These are phyloP conservation scores for Rhodotorula sp. DNA, from an alignment of 1,284 basidiomycete species.

Conservation along the genomic window DNA sequence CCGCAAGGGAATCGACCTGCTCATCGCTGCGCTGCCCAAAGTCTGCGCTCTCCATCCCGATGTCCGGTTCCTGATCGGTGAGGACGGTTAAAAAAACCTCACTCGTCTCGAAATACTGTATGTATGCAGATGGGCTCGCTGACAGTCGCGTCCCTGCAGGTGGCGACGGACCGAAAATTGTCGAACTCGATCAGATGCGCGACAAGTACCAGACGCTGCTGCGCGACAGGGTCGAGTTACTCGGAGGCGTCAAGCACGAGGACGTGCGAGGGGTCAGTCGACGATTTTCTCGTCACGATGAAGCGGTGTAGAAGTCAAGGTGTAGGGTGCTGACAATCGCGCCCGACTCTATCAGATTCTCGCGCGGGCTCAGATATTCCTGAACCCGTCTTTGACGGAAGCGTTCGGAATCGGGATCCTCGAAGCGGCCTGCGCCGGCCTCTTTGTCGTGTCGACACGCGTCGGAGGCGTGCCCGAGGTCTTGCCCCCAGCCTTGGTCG, in stretches of 20 bases:
- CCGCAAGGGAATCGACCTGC: constrained; percentile 92
- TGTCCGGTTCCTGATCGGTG: constrained; percentile 83
- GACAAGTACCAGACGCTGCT: constrained; percentile 71
- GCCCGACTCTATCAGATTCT: constrained; percentile 62
- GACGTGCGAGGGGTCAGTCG: constrained; percentile 73
- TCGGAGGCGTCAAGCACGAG: constrained; percentile 75
- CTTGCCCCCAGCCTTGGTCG: constrained; percentile 87
- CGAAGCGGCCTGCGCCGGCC: constrained; percentile 90
- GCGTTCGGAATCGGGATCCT: constrained; percentile 94
- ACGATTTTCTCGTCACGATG: not conserved
- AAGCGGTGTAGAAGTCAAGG: not conserved
- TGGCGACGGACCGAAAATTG: constrained; percentile 91
- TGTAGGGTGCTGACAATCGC: not conserved
- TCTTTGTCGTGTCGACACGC: constrained; percentile 89
- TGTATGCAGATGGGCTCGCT: too few species aligned
- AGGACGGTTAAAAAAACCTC: constrained; percentile 34
- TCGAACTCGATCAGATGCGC: constrained; percentile 92
- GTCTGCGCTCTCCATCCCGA: constrained; percentile 81
- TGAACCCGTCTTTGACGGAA: constrained; percentile 95
- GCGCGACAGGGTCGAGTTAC: constrained; percentile 83
- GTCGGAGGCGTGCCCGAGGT: constrained; percentile 97
- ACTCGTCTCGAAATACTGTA: too few species aligned
- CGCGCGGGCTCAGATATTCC: constrained; percentile 78
- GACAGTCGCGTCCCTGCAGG: constrained; percentile 15
- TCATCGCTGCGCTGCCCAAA: constrained; percentile 84